phyloP scores from a whole-genome alignment of 305 asterid species.

The Andrographis paniculata region DNA sequence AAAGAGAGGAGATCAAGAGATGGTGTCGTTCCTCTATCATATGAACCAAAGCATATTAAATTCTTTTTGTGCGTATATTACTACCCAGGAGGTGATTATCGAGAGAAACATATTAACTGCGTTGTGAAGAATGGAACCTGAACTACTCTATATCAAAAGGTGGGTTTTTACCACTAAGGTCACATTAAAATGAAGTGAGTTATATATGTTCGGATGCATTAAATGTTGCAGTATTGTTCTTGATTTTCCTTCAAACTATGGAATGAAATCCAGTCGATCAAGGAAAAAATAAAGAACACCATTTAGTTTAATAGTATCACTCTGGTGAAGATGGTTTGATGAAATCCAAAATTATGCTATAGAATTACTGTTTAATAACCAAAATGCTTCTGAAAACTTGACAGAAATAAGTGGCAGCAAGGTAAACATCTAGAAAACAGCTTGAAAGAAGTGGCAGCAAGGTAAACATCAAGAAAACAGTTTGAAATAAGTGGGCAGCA shows the following conservation, averaged over 20 bases:
- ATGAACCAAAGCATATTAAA: too few species aligned
- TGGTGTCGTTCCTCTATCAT: too few species aligned
- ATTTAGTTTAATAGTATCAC: constrained; percentile 1
- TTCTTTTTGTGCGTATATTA: too few species aligned
- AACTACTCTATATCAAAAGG: background rate
- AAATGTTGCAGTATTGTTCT: background rate
- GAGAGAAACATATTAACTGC: too few species aligned
- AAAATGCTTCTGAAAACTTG: too few species aligned
- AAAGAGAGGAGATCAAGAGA: too few species aligned
- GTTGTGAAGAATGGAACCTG: constrained; percentile 1
- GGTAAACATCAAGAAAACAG: background rate
- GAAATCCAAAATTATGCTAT: background rate
- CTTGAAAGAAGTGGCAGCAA: background rate
- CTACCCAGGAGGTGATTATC: too few species aligned
- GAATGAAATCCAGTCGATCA: background rate
- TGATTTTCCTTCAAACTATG: background rate
- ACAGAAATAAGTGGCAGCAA: background rate
- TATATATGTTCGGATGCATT: background rate
- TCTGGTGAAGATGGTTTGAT: constrained; percentile 2
- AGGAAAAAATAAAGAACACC: too few species aligned
- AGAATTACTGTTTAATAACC: too few species aligned
- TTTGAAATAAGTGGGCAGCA: background rate
- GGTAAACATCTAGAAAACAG: background rate
- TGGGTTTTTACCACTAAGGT: background rate
- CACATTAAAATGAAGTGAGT: constrained; percentile 8